Percentiles rank a stretch among this genome's conserved stretches.
These are phyloP conservation scores for Xeromyces bisporus DNA, from an alignment of 495 filamentous ascomycete genomes.

Conservation along the genomic window DNA sequence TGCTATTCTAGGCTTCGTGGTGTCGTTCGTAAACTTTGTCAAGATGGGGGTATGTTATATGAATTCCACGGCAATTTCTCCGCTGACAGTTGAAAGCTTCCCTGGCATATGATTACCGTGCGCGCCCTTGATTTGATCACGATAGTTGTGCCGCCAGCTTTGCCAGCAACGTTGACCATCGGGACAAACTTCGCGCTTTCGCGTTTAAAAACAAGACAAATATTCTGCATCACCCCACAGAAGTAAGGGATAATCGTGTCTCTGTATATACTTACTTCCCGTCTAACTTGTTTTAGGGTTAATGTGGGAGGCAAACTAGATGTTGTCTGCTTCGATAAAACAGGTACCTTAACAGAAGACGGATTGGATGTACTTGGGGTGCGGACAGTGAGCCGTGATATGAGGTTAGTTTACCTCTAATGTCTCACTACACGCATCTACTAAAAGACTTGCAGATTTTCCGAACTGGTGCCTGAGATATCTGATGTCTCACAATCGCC, in stretches of 20 bases:
- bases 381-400: slow-evolving; percentile 50
- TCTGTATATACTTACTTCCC: background rate
- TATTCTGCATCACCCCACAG: slow-evolving; percentile 97
- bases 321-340: slow-evolving; percentile 96
- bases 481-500: slow-evolving; percentile 36
- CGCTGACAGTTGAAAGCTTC: slow-evolving; percentile 31
- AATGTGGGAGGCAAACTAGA: slow-evolving; percentile 95
- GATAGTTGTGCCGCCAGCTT: slow-evolving; percentile 89
- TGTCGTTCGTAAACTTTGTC: slow-evolving; percentile 85
- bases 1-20: slow-evolving; percentile 71
- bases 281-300: slow-evolving; percentile 33
- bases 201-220: slow-evolving; percentile 67
- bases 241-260: slow-evolving; percentile 20
- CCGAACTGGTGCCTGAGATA: slow-evolving; percentile 38
- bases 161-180: slow-evolving; percentile 94
- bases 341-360: slow-evolving; percentile 92
- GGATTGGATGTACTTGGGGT: slow-evolving; percentile 89
- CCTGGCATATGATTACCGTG: slow-evolving; percentile 79
- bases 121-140: slow-evolving; percentile 92
- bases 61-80: background rate
- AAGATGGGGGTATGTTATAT: slow-evolving; percentile 41
- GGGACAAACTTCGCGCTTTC: slow-evolving; percentile 89
- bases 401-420: slow-evolving; percentile 15
- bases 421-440: slow-evolving; percentile 1
- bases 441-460: slow-evolving; percentile 31